Evolutionary conservation across 2,329 filamentous ascomycete genomes (phyloP).

Genomic region (Akanthomyces lecanii): DNA sequence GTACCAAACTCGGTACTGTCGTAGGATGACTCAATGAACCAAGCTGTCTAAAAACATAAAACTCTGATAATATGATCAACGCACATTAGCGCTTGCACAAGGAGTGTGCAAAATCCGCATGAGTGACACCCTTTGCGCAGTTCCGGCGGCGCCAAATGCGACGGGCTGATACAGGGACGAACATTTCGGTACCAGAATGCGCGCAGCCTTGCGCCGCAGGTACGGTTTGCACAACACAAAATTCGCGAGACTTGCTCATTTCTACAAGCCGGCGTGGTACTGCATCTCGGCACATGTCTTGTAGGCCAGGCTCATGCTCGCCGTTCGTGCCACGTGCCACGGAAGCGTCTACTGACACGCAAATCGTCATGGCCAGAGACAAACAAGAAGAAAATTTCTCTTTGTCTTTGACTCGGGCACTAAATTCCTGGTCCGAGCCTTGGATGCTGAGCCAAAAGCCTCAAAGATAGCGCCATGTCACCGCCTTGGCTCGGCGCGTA

Average conservation of each 20-base stretch:
- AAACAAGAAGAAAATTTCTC: background rate
- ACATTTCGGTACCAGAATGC: background rate
- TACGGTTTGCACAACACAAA: background rate
- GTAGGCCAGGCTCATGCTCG: background rate
- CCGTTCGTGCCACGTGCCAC: background rate
- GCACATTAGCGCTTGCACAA: background rate
- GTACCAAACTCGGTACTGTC: too few relatives aligned
- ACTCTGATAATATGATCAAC: background rate
- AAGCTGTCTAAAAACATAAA: too few relatives aligned
- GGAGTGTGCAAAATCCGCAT: background rate
- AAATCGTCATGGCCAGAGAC: background rate
- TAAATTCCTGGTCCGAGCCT: background rate
- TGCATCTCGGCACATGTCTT: background rate
- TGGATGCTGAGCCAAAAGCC: background rate
- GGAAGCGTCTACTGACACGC: background rate
- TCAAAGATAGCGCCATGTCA: background rate
- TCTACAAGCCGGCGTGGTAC: background rate
- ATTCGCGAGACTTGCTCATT: background rate
- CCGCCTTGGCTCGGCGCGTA: conserved; percentile 7
- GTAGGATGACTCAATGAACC: too few relatives aligned
- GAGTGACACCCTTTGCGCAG: background rate
- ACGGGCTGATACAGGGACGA: background rate
- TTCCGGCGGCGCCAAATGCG: background rate
- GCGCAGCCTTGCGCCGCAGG: background rate
- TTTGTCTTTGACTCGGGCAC: background rate